These are phyloP conservation scores for Rhizophora mangle DNA, from an alignment of 345 rosid species.

Conservation along the genomic window DNA sequence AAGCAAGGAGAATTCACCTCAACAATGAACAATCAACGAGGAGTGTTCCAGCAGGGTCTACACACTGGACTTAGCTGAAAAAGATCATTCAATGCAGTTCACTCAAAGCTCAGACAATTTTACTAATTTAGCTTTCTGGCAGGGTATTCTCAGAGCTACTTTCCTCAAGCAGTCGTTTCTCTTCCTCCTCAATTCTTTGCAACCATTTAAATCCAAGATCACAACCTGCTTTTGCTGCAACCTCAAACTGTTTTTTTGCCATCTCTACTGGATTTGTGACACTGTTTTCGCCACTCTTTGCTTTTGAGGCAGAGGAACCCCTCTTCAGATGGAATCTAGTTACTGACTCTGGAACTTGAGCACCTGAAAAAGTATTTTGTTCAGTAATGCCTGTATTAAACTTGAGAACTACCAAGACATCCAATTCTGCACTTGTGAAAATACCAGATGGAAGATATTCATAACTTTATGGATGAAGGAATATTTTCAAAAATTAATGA, in stretches of 20 bases:
- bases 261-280: constrained; percentile 43
- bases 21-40: no score
- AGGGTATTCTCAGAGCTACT: constrained; percentile 2
- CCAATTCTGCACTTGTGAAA: no score
- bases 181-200: constrained; percentile 76
- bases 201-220: constrained; percentile 81
- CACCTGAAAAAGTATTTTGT: constrained; percentile 43
- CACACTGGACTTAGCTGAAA: no score
- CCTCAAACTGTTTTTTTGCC: constrained; percentile 74
- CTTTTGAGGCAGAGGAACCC: constrained; percentile 39
- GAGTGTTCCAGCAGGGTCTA: no score
- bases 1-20: no score
- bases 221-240: constrained; percentile 72
- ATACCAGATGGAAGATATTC: neutral
- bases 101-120: no score
- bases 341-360: constrained; percentile 61
- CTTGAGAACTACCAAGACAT: no score
- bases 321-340: constrained; percentile 37
- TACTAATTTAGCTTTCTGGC: neutral
- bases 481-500: no score
- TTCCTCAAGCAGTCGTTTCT: constrained; percentile 42
- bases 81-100: no score
- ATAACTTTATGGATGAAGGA: neutral
- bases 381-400: neutral
- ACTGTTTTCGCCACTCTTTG: constrained; percentile 21